Percentiles rank a stretch among this genome's conserved stretches.
These are phyloP conservation scores for Moesziomyces sp. DNA, from an alignment of 1,284 basidiomycete genomes.

Conservation along the genomic window DNA sequence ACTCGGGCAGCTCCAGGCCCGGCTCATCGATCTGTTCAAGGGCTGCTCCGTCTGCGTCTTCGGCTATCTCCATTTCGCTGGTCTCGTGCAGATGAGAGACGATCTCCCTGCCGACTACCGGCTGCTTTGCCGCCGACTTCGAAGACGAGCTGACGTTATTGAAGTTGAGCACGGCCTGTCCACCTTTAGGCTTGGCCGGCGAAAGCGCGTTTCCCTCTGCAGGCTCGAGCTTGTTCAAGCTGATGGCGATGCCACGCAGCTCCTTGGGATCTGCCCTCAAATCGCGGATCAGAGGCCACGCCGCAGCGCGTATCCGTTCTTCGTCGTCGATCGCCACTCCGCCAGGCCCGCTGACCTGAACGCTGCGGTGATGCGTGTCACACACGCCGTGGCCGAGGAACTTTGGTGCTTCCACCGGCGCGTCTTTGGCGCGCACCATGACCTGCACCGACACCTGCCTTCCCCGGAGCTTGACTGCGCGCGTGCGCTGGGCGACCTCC, in stretches of 20 bases:
- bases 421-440: slow-evolving; percentile 85
- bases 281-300: slow-evolving; percentile 79
- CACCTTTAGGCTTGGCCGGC: slow-evolving; percentile 21
- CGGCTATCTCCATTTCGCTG: background rate
- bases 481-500: slow-evolving; percentile 49
- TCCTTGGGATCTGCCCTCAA: slow-evolving; percentile 85
- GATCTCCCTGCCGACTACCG: too few species aligned
- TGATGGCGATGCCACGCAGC: slow-evolving; percentile 90
- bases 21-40: slow-evolving; percentile 25
- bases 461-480: slow-evolving; percentile 80
- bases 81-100: too few species aligned
- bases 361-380: slow-evolving; percentile 82
- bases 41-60: slow-evolving; percentile 16
- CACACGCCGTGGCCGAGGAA: slow-evolving; percentile 93
- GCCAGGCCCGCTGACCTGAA: slow-evolving; percentile 70
- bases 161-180: slow-evolving; percentile 39
- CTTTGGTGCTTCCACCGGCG: slow-evolving; percentile 94
- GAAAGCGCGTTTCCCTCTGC: slow-evolving; percentile 44
- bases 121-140: background rate
- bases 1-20: slow-evolving; percentile 18
- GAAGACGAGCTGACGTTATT: slow-evolving; percentile 1
- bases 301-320: slow-evolving; percentile 78
- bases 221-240: slow-evolving; percentile 82
- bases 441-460: slow-evolving; percentile 78
- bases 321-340: slow-evolving; percentile 77